phyloP scores from a whole-genome alignment of 2,329 filamentous ascomycete genomes.

The Penicillium sp. region DNA sequence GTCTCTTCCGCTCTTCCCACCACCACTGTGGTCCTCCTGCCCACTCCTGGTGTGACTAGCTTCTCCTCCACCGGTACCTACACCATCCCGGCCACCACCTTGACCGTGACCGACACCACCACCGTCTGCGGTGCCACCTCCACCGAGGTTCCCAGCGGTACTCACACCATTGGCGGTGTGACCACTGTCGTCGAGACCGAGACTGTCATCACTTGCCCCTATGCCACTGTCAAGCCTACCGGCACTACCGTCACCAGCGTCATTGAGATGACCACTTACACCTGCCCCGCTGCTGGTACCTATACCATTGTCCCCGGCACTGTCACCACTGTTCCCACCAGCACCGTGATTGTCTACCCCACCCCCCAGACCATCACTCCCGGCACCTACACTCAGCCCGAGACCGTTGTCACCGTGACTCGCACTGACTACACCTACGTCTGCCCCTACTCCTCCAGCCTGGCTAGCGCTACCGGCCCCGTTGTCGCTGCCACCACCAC shows the following conservation, averaged over 20 bases:
- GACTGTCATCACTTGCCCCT: conserved; percentile 72
- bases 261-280: conserved; percentile 70
- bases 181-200: conserved; percentile 69
- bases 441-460: conserved; percentile 66
- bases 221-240: conserved; percentile 65
- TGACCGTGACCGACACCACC: conserved; percentile 68
- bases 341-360: conserved; percentile 64
- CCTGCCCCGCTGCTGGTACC: conserved; percentile 73
- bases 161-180: conserved; percentile 71
- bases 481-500: conserved; percentile 30
- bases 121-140: conserved; percentile 68
- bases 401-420: conserved; percentile 68
- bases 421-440: conserved; percentile 69
- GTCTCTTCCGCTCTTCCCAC: conserved; percentile 10
- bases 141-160: conserved; percentile 65
- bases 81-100: conserved; percentile 73
- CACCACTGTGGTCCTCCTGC: conserved; percentile 38
- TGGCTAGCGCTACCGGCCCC: conserved; percentile 26
- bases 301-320: conserved; percentile 71
- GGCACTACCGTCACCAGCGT: conserved; percentile 65
- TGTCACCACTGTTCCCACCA: conserved; percentile 61
- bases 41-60: conserved; percentile 54
- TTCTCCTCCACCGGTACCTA: conserved; percentile 72
- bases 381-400: conserved; percentile 73
- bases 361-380: conserved; percentile 66